Base-by-base conservation (phyloP, 2,329 filamentous ascomycete species). In the Cyphellophora europaea region DNA sequence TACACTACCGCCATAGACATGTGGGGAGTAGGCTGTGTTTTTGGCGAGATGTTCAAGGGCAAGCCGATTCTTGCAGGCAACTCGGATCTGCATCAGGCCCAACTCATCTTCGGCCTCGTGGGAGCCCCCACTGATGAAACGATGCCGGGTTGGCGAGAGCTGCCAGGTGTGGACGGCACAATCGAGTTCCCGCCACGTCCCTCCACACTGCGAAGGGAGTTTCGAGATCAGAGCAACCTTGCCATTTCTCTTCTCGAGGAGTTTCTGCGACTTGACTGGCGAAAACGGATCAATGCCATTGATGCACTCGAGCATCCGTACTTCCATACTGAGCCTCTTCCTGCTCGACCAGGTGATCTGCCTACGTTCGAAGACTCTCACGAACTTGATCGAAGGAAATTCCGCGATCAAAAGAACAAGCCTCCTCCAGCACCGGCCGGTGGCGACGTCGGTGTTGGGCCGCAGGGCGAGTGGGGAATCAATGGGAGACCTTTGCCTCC, bases 1-100 rank as follows among this genome's bases (percentile, higher is more conserved):
- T 98, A 98, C 60, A 98, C 91, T n/a, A 86, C 88, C 11, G 88
- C 91, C 6, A 95, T 98, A 51, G 91, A 98, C 59, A 77, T 98
- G 63, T 98, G 91, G 91, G 91, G 91, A 49, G 89, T 95, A 48
- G 91, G 89, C n/a, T 98, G 91, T 54, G 87, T 98, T 2, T 95
- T 98, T 61, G 91, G 87, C 33, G 91, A 98, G 57, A 98, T 98
- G 89, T 81, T 95, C 45, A 77, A 86, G 49, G 80, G 86, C 23
- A 93, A 89, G 56, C 91, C 91, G 0, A 96, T 98, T 35, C 70
- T 98, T 28, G 76, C 87, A 5, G 91, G 91, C 10, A 86, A 85
- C 47, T 93, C 82, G 49, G 91, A 98, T 53, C 63, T 76, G 5
- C 81, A 95, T 52, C 91, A 98, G 59, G 77, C 93, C 10, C 82